These are phyloP conservation scores for Linum tenue DNA, from an alignment of 345 rosid species.

Conservation along the genomic window DNA sequence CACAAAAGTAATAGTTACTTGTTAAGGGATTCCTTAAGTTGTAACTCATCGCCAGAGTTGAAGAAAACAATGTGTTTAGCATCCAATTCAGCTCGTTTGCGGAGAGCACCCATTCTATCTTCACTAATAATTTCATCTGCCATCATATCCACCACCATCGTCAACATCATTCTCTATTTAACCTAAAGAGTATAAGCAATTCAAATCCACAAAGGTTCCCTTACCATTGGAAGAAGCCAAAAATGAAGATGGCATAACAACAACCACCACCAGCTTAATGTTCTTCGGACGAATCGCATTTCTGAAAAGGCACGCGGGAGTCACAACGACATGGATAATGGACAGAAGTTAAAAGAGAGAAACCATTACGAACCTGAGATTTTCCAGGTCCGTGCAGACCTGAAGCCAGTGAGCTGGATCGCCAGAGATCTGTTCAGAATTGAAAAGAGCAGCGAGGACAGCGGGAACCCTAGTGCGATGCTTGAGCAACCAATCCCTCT, in stretches of 20 bases:
- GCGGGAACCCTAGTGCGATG: constrained; percentile 82
- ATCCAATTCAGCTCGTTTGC: constrained; percentile 85
- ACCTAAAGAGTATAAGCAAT: neutral
- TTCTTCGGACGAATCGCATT: constrained; percentile 58
- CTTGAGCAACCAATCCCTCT: constrained; percentile 78
- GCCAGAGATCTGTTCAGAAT: constrained; percentile 57
- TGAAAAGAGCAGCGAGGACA: constrained; percentile 58
- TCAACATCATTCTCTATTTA: neutral
- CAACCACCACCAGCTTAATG: constrained; percentile 46
- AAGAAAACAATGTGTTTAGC: constrained; percentile 53
- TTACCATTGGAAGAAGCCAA: constrained; percentile 37
- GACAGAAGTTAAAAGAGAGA: too few species aligned
- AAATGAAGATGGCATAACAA: constrained; percentile 39
- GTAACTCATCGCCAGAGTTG: constrained; percentile 36
- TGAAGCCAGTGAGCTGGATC: constrained; percentile 91
- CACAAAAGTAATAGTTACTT: constrained; percentile 33
- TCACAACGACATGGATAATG: too few species aligned
- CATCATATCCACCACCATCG: constrained; percentile 3
- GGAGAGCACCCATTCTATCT: constrained; percentile 72
- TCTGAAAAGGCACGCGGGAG: constrained; percentile 18
- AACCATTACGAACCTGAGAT: constrained; percentile 39
- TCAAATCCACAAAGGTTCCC: neutral
- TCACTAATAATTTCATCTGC: constrained; percentile 58
- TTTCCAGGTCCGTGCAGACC: constrained; percentile 82
- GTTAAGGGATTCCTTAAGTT: constrained; percentile 48